These are phyloP conservation scores for Omphalotus olearius DNA, from an alignment of 1,284 basidiomycete species.

Conservation along the genomic window DNA sequence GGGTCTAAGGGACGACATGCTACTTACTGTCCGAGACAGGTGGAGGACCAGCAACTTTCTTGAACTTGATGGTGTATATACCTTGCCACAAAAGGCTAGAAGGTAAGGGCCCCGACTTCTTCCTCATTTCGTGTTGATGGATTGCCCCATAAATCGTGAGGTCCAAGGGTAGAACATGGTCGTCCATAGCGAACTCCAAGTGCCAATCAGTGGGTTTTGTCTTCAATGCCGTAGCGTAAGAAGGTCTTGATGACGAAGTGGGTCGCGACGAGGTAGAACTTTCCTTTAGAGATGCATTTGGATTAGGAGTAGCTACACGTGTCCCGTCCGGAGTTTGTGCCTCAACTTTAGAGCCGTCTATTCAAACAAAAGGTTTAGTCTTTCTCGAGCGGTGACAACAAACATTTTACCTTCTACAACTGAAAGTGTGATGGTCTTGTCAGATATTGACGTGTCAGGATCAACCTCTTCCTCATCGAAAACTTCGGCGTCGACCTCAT, in stretches of 20 bases:
- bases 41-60: slow-evolving; percentile 84
- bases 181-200: slow-evolving; percentile 91
- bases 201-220: slow-evolving; percentile 94
- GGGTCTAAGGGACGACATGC: not conserved
- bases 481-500: slow-evolving; percentile 79
- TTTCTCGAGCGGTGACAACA: not conserved
- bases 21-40: slow-evolving; percentile 58
- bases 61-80: slow-evolving; percentile 89
- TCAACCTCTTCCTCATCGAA: slow-evolving; percentile 70
- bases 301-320: slow-evolving; percentile 83
- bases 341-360: slow-evolving; percentile 85
- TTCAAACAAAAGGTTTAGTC: slow-evolving; percentile 20
- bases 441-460: slow-evolving; percentile 58
- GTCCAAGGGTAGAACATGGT: slow-evolving; percentile 76
- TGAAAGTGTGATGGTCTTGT: slow-evolving; percentile 84
- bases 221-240: slow-evolving; percentile 94
- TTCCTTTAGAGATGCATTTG: slow-evolving; percentile 33
- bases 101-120: slow-evolving; percentile 56
- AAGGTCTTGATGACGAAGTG: slow-evolving; percentile 51
- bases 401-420: slow-evolving; percentile 65
- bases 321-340: slow-evolving; percentile 97
- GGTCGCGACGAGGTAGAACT: slow-evolving; percentile 30
- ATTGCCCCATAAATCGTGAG: slow-evolving; percentile 96
- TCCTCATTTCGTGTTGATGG: slow-evolving; percentile 81
- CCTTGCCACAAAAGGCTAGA: slow-evolving; percentile 84